These are phyloP conservation scores for Blastomyces parvus DNA, from an alignment of 2,329 filamentous ascomycete genomes.

Conservation along the genomic window DNA sequence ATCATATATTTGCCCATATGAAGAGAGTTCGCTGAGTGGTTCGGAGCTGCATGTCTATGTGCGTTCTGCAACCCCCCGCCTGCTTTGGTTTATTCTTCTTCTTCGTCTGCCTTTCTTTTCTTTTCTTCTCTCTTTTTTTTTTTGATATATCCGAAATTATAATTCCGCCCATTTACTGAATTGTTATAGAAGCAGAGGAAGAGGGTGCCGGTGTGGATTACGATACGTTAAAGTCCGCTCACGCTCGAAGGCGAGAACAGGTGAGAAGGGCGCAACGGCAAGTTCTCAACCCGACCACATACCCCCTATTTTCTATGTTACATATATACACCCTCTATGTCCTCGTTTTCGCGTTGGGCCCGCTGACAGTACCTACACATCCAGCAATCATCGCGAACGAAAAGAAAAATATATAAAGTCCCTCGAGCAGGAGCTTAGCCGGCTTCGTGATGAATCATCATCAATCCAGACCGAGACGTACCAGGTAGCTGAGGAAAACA, in stretches of 20 bases:
- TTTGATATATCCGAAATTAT: neutral
- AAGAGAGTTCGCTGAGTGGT: neutral
- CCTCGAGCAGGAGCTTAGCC: slow-evolving; percentile 22
- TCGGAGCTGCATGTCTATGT: neutral
- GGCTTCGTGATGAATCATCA: slow-evolving; percentile 20
- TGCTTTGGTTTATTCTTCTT: too few relatives aligned
- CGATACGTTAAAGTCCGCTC: slow-evolving; percentile 15
- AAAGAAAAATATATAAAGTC: slow-evolving; percentile 26
- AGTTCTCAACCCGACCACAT: slow-evolving; percentile 4
- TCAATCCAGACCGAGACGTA: slow-evolving; percentile 13
- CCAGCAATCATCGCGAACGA: slow-evolving; percentile 25
- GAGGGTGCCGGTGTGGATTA: slow-evolving; percentile 2
- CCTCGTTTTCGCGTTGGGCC: neutral
- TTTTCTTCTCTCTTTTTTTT: neutral
- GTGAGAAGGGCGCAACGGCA: slow-evolving; percentile 24
- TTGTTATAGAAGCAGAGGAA: slow-evolving; percentile 4
- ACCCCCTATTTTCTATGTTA: neutral
- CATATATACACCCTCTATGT: slow-evolving; percentile 2
- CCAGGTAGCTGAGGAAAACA: slow-evolving; percentile 16
- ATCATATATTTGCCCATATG: neutral
- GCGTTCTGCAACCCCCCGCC: neutral
- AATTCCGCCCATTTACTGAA: neutral
- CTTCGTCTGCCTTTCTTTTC: neutral
- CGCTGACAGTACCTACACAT: neutral
- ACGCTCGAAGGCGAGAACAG: slow-evolving; percentile 22